A percentile compares a stretch with the other conserved stretches of the same genome.
Evolutionary conservation across 192 early-diverging fungal genomes (phyloP).

Genomic region (Haplosporangium gracile): DNA sequence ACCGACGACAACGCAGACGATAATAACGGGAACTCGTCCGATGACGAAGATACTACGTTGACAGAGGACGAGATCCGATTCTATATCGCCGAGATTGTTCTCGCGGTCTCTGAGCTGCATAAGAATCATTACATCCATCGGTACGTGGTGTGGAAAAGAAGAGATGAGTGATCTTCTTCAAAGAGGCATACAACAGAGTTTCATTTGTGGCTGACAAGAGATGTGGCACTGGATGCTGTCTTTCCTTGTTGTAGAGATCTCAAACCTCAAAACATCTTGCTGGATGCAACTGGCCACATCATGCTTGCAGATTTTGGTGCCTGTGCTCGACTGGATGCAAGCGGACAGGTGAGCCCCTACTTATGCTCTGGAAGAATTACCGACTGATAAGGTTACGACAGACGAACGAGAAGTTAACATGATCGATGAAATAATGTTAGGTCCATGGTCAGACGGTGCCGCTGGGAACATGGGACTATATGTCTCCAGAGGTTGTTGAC

Average conservation of each 20-base stretch:
- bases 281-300: constrained; percentile 79
- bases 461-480: constrained; percentile 89
- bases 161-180: not conserved
- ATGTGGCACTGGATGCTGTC: not conserved
- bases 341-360: constrained; percentile 28
- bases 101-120: constrained; percentile 81
- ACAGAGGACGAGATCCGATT: constrained; percentile 76
- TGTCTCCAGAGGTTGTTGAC: constrained; percentile 94
- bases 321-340: constrained; percentile 43
- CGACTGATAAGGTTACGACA: not conserved
- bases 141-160: constrained; percentile 9
- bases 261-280: constrained; percentile 79
- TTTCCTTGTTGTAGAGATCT: constrained; percentile 62
- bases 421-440: constrained; percentile 13
- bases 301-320: constrained; percentile 82
- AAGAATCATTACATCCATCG: constrained; percentile 75
- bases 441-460: constrained; percentile 70
- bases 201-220: not conserved
- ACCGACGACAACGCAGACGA: not conserved
- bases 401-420: not conserved
- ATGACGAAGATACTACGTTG: constrained; percentile 59
- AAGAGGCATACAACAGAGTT: not conserved
- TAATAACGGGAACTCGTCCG: constrained; percentile 17
- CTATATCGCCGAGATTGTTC: constrained; percentile 78
- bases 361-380: not conserved